Conservation (phyloP, 2,329 filamentous ascomycete genomes). For the Scedosporium minutisporum region DNA sequence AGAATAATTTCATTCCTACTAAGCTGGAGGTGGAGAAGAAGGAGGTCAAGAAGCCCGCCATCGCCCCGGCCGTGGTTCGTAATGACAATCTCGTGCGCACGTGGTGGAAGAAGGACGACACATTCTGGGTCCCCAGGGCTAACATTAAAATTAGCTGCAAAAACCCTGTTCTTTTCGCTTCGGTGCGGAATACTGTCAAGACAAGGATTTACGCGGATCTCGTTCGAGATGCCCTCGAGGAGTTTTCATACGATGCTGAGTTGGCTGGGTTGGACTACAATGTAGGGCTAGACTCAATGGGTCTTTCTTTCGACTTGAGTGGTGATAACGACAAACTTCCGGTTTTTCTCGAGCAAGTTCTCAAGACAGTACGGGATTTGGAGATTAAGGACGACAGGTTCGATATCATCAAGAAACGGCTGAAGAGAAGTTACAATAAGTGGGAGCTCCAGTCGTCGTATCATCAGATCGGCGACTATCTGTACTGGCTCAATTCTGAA, state of each 20-base stretch:
- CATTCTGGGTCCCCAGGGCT: conserved; percentile 95
- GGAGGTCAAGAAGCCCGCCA: conserved; percentile 65
- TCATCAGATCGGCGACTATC: conserved; percentile 76
- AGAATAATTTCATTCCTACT: conserved; percentile 91
- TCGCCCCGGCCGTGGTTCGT: conserved; percentile 70
- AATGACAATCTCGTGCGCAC: conserved; percentile 72
- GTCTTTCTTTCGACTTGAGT: conserved; percentile 67
- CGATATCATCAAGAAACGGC: conserved; percentile 78
- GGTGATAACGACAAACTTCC: conserved; percentile 97
- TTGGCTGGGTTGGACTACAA: conserved; percentile 80
- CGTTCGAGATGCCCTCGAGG: conserved; percentile 77
- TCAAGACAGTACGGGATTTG: conserved; percentile 74
- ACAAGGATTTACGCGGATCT: conserved; percentile 73
- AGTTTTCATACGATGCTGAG: conserved; percentile 94
- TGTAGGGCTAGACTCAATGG: conserved; percentile 61
- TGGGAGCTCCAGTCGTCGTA: conserved; percentile 84
- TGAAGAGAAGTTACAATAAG: conserved; percentile 70
- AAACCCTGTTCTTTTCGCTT: conserved; percentile 70
- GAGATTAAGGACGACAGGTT: conserved; percentile 82
- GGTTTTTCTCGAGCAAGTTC: conserved; percentile 81
- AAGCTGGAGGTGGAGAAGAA: conserved; percentile 93
- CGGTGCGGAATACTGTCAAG: conserved; percentile 69
- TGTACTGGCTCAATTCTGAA: conserved; percentile 69
- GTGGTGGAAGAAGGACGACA: conserved; percentile 98
- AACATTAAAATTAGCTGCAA: conserved; percentile 73